phyloP scores from a whole-genome alignment of 2,329 filamentous ascomycete species.

The Didymella keratinophila region DNA sequence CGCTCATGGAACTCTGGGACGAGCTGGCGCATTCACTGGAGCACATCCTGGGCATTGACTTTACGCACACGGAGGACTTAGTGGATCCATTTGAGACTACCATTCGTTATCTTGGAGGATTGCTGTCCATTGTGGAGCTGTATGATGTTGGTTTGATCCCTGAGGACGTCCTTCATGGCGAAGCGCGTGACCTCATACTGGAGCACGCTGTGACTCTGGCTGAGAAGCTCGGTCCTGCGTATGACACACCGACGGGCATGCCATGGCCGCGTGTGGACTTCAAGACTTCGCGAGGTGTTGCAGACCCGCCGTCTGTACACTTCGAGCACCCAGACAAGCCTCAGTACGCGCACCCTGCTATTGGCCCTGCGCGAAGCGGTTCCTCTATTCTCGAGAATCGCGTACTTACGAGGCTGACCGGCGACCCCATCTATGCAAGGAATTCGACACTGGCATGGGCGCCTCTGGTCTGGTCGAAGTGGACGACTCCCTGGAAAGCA shows the following conservation, averaged over 20 bases:
- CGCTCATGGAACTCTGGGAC: conserved; percentile 54
- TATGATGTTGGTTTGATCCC: conserved; percentile 53
- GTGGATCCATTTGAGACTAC: conserved; percentile 56
- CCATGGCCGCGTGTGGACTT: conserved; percentile 57
- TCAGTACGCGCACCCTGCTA: conserved; percentile 46
- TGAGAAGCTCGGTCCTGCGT: conserved; percentile 50
- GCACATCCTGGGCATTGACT: conserved; percentile 51
- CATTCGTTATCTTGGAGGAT: conserved; percentile 52
- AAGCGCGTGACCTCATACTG: conserved; percentile 46
- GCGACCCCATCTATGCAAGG: conserved; percentile 49
- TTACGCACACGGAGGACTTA: conserved; percentile 43
- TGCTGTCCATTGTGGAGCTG: conserved; percentile 52
- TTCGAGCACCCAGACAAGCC: conserved; percentile 40
- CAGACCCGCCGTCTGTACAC: conserved; percentile 41
- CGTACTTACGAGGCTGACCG: conserved; percentile 52
- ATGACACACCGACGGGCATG: conserved; percentile 53
- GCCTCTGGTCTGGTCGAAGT: conserved; percentile 56
- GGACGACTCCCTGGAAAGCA: conserved; percentile 50
- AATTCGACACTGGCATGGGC: conserved; percentile 56
- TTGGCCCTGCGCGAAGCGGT: conserved; percentile 54
- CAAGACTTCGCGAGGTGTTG: conserved; percentile 42
- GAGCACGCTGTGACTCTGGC: conserved; percentile 50
- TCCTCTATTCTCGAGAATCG: conserved; percentile 57
- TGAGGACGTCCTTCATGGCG: conserved; percentile 38
- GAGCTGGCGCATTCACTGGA: conserved; percentile 52